Conservation (phyloP, 306 rosid species). For the Pueraria montana region DNA sequence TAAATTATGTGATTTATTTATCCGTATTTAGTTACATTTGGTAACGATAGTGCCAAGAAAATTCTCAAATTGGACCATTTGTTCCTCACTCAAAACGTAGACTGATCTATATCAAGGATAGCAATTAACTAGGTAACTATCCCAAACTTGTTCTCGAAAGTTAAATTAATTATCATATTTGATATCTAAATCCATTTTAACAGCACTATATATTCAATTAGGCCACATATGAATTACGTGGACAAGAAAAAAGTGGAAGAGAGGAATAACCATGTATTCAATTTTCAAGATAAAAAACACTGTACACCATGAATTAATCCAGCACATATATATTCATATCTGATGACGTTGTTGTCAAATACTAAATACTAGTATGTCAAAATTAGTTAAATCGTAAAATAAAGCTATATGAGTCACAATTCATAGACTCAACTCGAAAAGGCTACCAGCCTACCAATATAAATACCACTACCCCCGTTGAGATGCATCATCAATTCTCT, state of each 20-base stretch:
- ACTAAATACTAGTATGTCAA: constrained; percentile 40
- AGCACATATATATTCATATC: constrained; percentile 42
- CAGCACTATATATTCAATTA: neutral
- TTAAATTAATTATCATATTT: neutral
- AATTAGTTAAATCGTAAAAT: constrained; percentile 35
- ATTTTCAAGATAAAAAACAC: constrained; percentile 25
- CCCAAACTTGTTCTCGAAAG: neutral
- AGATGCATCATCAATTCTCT: neutral
- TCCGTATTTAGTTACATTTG: neutral
- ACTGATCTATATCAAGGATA: neutral
- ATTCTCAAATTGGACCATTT: neutral
- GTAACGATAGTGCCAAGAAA: too few relatives aligned
- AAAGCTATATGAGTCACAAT: neutral
- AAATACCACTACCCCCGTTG: constrained; percentile 52
- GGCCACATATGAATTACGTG: neutral
- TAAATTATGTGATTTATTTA: too few relatives aligned
- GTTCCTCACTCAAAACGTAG: neutral
- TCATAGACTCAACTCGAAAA: neutral
- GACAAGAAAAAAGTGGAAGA: constrained; percentile 29
- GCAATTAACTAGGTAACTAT: neutral
- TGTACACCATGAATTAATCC: constrained; percentile 4
- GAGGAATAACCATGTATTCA: neutral
- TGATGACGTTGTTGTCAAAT: neutral
- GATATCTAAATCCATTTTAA: neutral
- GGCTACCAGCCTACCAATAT: constrained; percentile 49